Evolutionary conservation across 495 filamentous ascomycete species (phyloP).

Genomic region (Astrothelium macrocarpum): DNA sequence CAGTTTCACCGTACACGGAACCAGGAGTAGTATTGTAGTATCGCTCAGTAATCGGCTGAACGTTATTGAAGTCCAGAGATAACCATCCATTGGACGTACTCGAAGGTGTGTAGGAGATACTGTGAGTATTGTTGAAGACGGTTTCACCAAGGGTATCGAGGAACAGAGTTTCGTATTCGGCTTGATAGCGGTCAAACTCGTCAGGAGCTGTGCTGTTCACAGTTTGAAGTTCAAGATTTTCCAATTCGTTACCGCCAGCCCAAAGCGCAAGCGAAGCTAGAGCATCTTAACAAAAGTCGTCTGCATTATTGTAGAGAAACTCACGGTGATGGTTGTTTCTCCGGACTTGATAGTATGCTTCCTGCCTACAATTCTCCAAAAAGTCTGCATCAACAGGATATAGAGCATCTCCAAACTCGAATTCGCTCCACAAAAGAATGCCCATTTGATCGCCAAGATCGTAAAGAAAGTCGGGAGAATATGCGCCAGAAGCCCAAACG

Average conservation of each 20-base stretch:
- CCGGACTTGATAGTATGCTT: slow-evolving; percentile 54
- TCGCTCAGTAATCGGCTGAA: slow-evolving; percentile 50
- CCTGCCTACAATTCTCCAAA: slow-evolving; percentile 47
- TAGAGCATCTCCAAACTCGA: slow-evolving; percentile 54
- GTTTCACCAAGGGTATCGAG: slow-evolving; percentile 49
- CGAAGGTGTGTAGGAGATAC: slow-evolving; percentile 58
- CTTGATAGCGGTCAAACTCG: slow-evolving; percentile 37
- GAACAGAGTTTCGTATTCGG: slow-evolving; percentile 55
- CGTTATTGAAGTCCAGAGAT: slow-evolving; percentile 44
- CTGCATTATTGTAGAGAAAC: background rate
- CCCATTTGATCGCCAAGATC: slow-evolving; percentile 54
- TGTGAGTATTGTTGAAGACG: slow-evolving; percentile 54
- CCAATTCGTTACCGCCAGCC: slow-evolving; percentile 60
- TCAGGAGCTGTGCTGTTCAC: slow-evolving; percentile 41
- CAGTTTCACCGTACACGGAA: slow-evolving; percentile 56
- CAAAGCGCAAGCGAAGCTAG: slow-evolving; percentile 51
- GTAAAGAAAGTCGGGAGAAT: slow-evolving; percentile 58
- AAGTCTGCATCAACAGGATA: slow-evolving; percentile 50
- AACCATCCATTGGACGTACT: slow-evolving; percentile 59
- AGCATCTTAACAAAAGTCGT: background rate
- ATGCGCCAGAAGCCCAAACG: slow-evolving; percentile 56
- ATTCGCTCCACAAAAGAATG: slow-evolving; percentile 59
- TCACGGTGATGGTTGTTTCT: slow-evolving; percentile 52
- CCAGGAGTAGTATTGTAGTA: slow-evolving; percentile 50
- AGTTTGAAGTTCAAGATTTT: slow-evolving; percentile 43